phyloP scores from a whole-genome alignment of 1,284 basidiomycete species.

The Hemileia vastatrix region DNA sequence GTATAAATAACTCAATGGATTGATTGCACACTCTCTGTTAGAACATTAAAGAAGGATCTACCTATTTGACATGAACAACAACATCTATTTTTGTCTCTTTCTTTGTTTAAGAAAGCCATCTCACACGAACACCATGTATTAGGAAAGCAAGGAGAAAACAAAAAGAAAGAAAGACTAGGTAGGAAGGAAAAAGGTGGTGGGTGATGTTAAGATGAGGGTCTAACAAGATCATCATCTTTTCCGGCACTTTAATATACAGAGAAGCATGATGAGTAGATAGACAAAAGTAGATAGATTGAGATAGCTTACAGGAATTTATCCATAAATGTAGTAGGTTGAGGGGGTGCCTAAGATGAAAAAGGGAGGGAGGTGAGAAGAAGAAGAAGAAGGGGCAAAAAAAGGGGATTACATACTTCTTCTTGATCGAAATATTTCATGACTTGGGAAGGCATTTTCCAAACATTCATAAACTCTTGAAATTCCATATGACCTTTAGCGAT shows the following conservation, averaged over 20 bases:
- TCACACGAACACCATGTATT: too few relatives aligned
- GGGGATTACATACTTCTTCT: slow-evolving; percentile 2
- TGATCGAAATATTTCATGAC: slow-evolving; percentile 22
- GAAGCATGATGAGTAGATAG: background rate
- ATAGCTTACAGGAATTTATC: slow-evolving; percentile 20
- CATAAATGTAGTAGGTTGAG: slow-evolving; percentile 19
- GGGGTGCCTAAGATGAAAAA: slow-evolving; percentile 8
- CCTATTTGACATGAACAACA: too few relatives aligned
- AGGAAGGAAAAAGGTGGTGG: too few relatives aligned
- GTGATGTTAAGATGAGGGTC: slow-evolving; percentile 3
- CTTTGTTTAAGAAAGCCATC: too few relatives aligned
- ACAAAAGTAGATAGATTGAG: background rate
- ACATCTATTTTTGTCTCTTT: too few relatives aligned
- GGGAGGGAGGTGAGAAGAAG: background rate
- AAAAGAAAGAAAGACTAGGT: background rate
- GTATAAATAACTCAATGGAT: too few relatives aligned
- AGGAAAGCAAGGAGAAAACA: background rate
- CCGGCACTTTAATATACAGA: slow-evolving; percentile 3
- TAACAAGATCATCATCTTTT: slow-evolving; percentile 13
- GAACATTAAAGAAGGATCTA: too few relatives aligned
- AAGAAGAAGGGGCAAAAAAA: background rate
- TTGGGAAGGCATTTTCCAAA: slow-evolving; percentile 23
- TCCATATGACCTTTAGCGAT: slow-evolving; percentile 77
- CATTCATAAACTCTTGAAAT: slow-evolving; percentile 56
- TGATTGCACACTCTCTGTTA: too few relatives aligned